Evolutionary conservation across 2,329 filamentous ascomycete species (phyloP), one percentile per base, ranked within the genome.

Genomic region (Lachnellula hyalina): DNA sequence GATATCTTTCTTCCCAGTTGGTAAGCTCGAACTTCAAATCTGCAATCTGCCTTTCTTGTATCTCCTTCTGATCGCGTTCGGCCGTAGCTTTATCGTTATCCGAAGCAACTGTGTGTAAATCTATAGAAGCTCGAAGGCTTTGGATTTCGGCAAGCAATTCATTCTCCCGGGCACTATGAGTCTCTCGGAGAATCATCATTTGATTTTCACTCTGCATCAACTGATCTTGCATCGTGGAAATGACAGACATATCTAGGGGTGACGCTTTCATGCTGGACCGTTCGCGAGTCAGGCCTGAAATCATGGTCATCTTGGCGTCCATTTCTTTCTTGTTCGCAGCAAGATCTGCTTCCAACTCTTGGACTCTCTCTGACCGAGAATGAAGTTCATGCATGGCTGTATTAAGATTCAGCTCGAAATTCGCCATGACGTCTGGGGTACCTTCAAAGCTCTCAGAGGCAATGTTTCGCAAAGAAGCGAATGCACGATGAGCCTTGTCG

Each of bases 291-390:
- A 99, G 78, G 6, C 94, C 94, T 32, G 90, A 90, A 64, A 99
- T 97, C 68, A 99, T 92, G 32, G 90, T 89, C 77, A 93, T 91
- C 81, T 99, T 99, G 59, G 83, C 86, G 68, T 99, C 94, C 87
- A 97, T 96, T 71, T 99, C 94, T 75, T 91, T 96, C 76, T 90
- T 94, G 21, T 91, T 83, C 4, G 84, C 85, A 25, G 85, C 77
- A 54, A 96, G 82, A 63, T 96, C 93, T 5, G 85, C 84, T 71
- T 99, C 94, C 14, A 99, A 78, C 65, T 92, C 86, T 67, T 95
- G 89, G 51, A 96, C 92, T 28, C 92, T 85, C 70, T 97, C 92
- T 40, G 92, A 92, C 42, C 92, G 85, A 9, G 80, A 80, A 61
- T 96, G 88, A 35, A 99, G 78, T 69, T 99, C 94, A 64, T 94